Base-by-base conservation (phyloP, 306 rosid species). In the Hippophae tibetana region DNA sequence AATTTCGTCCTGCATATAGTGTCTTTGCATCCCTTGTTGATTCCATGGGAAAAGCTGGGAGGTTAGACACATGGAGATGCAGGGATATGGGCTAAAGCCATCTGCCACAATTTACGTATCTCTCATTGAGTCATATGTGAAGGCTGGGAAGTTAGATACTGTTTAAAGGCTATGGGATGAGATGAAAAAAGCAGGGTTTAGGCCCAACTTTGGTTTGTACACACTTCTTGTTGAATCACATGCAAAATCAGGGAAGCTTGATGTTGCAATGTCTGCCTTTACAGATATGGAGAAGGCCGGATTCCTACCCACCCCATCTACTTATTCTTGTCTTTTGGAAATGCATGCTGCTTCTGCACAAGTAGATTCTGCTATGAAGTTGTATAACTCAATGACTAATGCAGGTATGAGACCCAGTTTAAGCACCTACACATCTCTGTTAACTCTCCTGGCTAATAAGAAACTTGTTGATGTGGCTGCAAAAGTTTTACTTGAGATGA, bases 211-310 rank as follows among this genome's bases (percentile, higher is more conserved):
- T 72, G 96, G 96, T 66, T 63, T 87, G 75, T 87, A 90, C 81
- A 86, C 98, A 5, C 65, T 87, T 86, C 74, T 87, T 61, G 82
- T 90, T 40, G 96, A 90, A 66, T 81, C 96, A 0, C 89, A 90
- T 67, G 96, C 96, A 10, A 87, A 87, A 81, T 87, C 92, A 5
- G 98, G 96, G 71, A 87, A 83, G 76, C 96, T 87, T 65, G 98
- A 90, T 54, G 65, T 79, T 66, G 95, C 98, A 47, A 81, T 90
- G 85, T 83, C 95, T 67, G 57, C 86, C 43, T 90, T 87, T 78
- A 71, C 74, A 1, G 98, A 90, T 60, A 90, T 90, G 98, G 98
- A 90, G 79, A 90, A 85, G 76, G 95, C 90, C 23, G 98, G 98
- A 58, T 90, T 90, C 83, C 81, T 90, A 50, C 95, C 98, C 26